phyloP scores from a whole-genome alignment of 352 stramenopile species.

The Phytophthora fragariaefolia region DNA sequence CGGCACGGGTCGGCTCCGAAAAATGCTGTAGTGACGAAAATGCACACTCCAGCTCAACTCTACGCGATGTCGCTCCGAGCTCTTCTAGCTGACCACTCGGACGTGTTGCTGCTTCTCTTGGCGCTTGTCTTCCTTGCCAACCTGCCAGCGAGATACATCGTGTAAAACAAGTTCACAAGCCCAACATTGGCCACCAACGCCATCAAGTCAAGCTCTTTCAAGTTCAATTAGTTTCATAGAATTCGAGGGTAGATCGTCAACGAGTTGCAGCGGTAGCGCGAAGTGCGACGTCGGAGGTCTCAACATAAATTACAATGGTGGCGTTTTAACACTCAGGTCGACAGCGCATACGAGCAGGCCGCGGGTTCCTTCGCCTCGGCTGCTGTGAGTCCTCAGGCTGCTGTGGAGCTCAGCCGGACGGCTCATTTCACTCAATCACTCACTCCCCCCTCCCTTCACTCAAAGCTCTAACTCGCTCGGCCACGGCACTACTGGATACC shows the following conservation, averaged over 20 bases:
- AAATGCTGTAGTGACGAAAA: background rate
- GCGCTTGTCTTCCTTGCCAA: constrained; percentile 32
- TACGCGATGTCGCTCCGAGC: constrained; percentile 1
- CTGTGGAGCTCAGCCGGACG: background rate
- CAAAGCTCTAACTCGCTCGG: constrained; percentile 23
- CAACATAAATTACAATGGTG: constrained; percentile 56
- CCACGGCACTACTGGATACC: constrained; percentile 39
- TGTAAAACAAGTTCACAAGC: constrained; percentile 13
- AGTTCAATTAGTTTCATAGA: constrained; percentile 1
- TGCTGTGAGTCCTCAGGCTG: constrained; percentile 13
- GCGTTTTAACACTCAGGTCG: constrained; percentile 36
- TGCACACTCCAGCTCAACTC: background rate
- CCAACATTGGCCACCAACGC: background rate
- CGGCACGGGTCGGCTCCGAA: background rate
- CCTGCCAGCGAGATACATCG: constrained; percentile 33
- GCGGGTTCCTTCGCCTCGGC: constrained; percentile 23
- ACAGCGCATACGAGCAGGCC: constrained; percentile 25
- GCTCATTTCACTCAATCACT: constrained; percentile 20
- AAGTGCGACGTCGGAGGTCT: constrained; percentile 25
- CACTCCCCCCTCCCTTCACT: constrained; percentile 16
- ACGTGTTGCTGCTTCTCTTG: constrained; percentile 34
- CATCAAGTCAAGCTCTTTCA: background rate
- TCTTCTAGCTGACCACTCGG: constrained; percentile 23
- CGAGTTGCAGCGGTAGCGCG: constrained; percentile 8
- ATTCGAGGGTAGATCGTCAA: constrained; percentile 3